Conservation (phyloP, 2,329 filamentous ascomycete genomes). For the Zasmidium citrigriseum region DNA sequence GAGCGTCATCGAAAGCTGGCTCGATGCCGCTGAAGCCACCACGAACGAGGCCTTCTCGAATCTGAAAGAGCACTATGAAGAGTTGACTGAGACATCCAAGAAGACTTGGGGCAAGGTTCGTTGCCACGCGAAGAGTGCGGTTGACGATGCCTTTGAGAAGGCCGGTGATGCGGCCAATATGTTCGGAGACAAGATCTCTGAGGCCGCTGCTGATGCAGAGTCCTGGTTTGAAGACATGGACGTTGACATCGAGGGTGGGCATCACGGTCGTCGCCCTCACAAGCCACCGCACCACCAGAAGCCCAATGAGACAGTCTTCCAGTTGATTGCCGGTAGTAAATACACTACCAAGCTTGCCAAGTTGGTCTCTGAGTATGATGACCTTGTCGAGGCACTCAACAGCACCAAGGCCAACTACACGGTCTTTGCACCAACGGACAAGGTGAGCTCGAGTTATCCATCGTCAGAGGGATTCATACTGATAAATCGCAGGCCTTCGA, state of each 20-base stretch:
- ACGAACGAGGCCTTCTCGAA: conserved; percentile 39
- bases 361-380: conserved; percentile 70
- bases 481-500: conserved; percentile 62
- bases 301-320: conserved; percentile 73
- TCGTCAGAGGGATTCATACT: background rate
- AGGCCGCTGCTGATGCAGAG: conserved; percentile 48
- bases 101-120: conserved; percentile 20
- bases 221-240: conserved; percentile 49
- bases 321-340: conserved; percentile 74
- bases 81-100: conserved; percentile 23
- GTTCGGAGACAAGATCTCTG: conserved; percentile 44
- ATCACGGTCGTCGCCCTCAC: conserved; percentile 25
- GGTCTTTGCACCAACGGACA: conserved; percentile 76
- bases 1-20: conserved; percentile 25
- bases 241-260: conserved; percentile 28
- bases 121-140: conserved; percentile 28
- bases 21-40: conserved; percentile 34
- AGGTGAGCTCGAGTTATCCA: conserved; percentile 20
- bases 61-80: conserved; percentile 36
- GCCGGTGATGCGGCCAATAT: conserved; percentile 41
- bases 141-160: conserved; percentile 32
- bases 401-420: conserved; percentile 74
- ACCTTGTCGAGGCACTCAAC: conserved; percentile 73
- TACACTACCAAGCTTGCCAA: conserved; percentile 76
- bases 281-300: conserved; percentile 41